Evolutionary conservation across 2,329 filamentous ascomycete genomes (phyloP).

Genomic region (Fusarium tanahbumbuense): DNA sequence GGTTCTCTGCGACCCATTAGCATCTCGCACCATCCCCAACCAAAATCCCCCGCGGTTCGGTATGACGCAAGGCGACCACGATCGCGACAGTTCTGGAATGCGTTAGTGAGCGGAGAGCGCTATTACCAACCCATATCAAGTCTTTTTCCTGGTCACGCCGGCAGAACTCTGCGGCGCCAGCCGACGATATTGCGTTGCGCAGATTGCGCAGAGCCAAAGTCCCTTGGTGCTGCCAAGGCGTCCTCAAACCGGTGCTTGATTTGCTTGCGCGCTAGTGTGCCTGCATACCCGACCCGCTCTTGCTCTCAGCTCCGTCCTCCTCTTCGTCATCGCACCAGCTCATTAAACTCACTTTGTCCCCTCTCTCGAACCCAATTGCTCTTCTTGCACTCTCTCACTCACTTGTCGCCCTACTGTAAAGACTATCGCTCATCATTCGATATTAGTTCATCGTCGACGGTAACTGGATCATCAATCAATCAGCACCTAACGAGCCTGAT

Average conservation of each 20-base stretch:
- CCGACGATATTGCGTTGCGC: constrained; percentile 18
- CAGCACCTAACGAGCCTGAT: constrained; percentile 85
- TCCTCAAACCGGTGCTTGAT: constrained; percentile 32
- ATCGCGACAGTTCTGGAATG: constrained; percentile 39
- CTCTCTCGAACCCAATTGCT: constrained; percentile 41
- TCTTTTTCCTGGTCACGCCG: constrained; percentile 30
- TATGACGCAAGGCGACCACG: constrained; percentile 45
- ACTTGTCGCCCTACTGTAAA: constrained; percentile 16
- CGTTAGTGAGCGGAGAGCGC: constrained; percentile 35
- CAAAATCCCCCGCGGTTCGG: constrained; percentile 31
- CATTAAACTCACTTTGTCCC: constrained; percentile 33
- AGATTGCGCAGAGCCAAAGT: constrained; percentile 21
- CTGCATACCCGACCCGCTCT: constrained; percentile 42
- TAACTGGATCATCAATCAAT: constrained; percentile 85
- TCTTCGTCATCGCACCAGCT: constrained; percentile 40
- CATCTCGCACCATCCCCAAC: constrained; percentile 37
- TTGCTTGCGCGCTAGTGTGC: constrained; percentile 44
- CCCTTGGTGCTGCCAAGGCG: constrained; percentile 32
- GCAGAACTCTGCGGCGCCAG: constrained; percentile 34
- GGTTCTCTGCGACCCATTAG: constrained; percentile 39
- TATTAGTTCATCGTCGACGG: constrained; percentile 93
- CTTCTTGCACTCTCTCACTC: constrained; percentile 17
- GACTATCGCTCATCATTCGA: constrained; percentile 42
- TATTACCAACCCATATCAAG: constrained; percentile 31
- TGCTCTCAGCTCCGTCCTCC: constrained; percentile 27